phyloP scores from a whole-genome alignment of 2,329 filamentous ascomycete species.

The Cladosporium sp. region DNA sequence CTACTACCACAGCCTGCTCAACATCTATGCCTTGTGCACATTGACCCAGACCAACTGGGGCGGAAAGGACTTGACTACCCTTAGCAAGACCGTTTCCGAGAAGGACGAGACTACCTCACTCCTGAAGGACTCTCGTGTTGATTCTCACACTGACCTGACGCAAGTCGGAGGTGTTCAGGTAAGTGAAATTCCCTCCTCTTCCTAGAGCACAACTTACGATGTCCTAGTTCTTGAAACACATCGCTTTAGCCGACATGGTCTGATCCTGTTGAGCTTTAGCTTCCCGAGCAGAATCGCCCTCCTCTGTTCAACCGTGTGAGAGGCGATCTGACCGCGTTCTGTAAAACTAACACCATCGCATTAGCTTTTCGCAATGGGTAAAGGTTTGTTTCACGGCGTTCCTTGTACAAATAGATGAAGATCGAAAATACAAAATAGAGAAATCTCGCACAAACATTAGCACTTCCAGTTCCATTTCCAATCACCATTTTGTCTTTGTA shows the following conservation, averaged over 20 bases:
- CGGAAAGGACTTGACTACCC: constrained; percentile 20
- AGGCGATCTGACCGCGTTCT: background rate
- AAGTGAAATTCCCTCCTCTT: background rate
- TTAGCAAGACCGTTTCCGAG: background rate
- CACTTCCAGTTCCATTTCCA: too few relatives aligned
- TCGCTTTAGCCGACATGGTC: background rate
- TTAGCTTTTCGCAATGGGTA: background rate
- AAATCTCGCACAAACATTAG: too few relatives aligned
- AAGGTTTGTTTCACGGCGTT: background rate
- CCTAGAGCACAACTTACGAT: background rate
- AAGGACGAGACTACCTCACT: background rate
- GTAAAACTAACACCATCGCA: too few relatives aligned
- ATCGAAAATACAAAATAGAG: background rate
- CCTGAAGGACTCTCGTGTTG: background rate
- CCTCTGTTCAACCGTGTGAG: background rate
- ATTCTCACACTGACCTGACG: background rate
- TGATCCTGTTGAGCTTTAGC: background rate
- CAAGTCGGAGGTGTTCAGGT: background rate
- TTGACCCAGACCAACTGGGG: constrained; percentile 31
- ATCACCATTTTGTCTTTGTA: too few relatives aligned
- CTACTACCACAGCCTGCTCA: constrained; percentile 57
- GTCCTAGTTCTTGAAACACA: background rate
- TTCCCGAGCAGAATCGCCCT: background rate
- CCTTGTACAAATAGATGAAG: background rate
- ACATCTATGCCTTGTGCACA: constrained; percentile 53